Base-by-base conservation (phyloP, 805 yeast species). In the Saccharomycopsis selenospora region DNA sequence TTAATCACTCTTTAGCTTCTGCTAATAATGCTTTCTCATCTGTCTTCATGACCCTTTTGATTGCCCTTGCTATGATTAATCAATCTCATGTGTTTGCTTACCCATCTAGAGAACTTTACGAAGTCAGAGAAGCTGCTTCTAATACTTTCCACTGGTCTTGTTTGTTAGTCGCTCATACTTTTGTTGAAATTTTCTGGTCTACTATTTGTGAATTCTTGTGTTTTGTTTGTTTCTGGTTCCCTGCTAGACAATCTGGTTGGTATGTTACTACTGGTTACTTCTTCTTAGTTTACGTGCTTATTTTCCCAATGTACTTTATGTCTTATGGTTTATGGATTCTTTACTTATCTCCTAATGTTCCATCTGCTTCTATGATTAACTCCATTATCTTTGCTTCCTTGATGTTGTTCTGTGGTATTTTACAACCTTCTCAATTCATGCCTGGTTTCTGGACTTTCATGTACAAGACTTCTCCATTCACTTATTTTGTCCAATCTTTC, bases 391-490 rank as follows among this genome's bases (percentile, higher is more conserved):
- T 63, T 45, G 58, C 67, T 45, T 59, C 65, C 38, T 56, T 64
- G 48, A 61, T 66, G 45, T 57, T 65, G 6, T 65, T 65, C 57
- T 63, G 68, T 63, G 69, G 69, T 62, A 68, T 71, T 47, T 62
- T 74, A 57, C 75, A 71, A 56, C 76, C 76, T 27, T 61, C 54
- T 36, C 54, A 59, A 25, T 63, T 63, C 53, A 67, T 69, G 67
- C 78, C 78, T 18, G 66, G 68, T 2, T 72, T 73, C 62, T 73
- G 77, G 78, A 69, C 68, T 40, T 69, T 69, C 54, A 66, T 72
- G 69, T 70, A 66, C 61, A 67, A 67, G 47, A 61, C 62, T 18
- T 69, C 75, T 4, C 79, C 79, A 38, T 69, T 68, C 51, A 73
- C 77, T 3, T 73, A 73, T 56, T 72, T 71, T 49, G 67, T 73